phyloP scores from a whole-genome alignment of 1,139 yeast genomes.

The Saccharomyces pastorianus region DNA sequence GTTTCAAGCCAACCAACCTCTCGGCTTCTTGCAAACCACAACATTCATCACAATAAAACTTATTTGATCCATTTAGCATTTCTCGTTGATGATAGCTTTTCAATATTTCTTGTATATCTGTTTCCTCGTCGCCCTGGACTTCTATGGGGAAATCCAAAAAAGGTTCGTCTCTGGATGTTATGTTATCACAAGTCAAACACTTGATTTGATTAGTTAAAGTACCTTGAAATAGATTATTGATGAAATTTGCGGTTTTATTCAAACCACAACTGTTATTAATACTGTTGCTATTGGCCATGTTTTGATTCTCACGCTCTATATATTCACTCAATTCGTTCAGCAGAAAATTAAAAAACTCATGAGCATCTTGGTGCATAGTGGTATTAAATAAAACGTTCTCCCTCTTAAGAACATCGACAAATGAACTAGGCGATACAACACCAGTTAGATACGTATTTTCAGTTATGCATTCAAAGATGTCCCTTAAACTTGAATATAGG shows the following conservation, averaged over 20 bases:
- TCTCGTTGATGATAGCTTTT: constrained; percentile 79
- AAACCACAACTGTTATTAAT: background rate
- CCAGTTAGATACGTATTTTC: constrained; percentile 68
- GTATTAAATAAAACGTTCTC: constrained; percentile 82
- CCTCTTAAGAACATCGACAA: constrained; percentile 66
- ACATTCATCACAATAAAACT: constrained; percentile 87
- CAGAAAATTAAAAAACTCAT: constrained; percentile 83
- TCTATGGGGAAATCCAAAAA: constrained; percentile 84
- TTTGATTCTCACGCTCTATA: constrained; percentile 27
- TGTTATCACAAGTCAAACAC: constrained; percentile 81
- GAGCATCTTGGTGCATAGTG: constrained; percentile 97
- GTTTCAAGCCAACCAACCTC: constrained; percentile 73
- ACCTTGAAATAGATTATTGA: constrained; percentile 77
- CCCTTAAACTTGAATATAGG: constrained; percentile 68
- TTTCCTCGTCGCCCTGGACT: constrained; percentile 50
- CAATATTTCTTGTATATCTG: constrained; percentile 68
- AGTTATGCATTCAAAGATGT: constrained; percentile 72
- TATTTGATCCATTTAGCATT: constrained; percentile 76
- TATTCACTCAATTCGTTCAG: constrained; percentile 76
- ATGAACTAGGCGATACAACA: constrained; percentile 71
- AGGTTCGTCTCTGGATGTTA: constrained; percentile 75
- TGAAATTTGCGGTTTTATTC: constrained; percentile 38
- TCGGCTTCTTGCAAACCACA: constrained; percentile 92
- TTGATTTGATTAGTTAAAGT: constrained; percentile 77
- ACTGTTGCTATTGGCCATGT: background rate